Base-by-base conservation (phyloP, 2,329 filamentous ascomycete species). In the Colletotrichum incanum region DNA sequence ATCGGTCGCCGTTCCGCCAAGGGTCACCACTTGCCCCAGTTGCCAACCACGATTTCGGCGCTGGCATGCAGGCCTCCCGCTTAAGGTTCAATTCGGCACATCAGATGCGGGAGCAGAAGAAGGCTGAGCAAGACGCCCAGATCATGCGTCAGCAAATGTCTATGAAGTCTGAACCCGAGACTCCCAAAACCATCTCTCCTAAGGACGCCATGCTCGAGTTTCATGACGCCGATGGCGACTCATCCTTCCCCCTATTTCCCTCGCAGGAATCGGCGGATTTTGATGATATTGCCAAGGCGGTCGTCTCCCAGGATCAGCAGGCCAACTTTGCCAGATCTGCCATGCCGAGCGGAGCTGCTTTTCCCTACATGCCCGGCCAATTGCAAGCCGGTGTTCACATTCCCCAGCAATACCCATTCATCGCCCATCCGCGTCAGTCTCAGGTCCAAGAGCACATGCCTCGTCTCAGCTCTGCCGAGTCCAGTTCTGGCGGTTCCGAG, bases 201-300 rank as follows among this genome's bases (percentile, higher is more conserved):
- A 97, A 97, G 83, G 96, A 98, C 78, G 94, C 95, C 1, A 84
- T 97, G 72, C 84, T 98, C 61, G 95, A 98, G 72, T 98, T 95
- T 79, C 90, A 92, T 73, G 94, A 96, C 49, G 82, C 86, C 0
- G 93, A 95, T 3, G 91, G 92, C 23, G 92, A 93, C 59, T 84
- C 89, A 5, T 90, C 90, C 71, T 90, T 93, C 76, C 91, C 94
- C 16, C 84, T 98, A 26, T 97, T 98, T 79, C 89, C 93, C 4
- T 86, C 89, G 1, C 86, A 89, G 66, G 86, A 89, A 52, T 80
- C 85, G 56, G 83, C 78, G 26, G 78, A 79, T 6, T 89, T 86
- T 50, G 82, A 84, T 1, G 79, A 83, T 9, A 76, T 86, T 23
- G 76, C 77, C 66, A 86, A 74, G 43, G 50, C 45, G 0, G 43